Percentiles rank a stretch among this genome's conserved stretches.
Evolutionary conservation across 192 early-diverging fungal genomes (phyloP).

Genomic region (Geosiphon pyriformis): DNA sequence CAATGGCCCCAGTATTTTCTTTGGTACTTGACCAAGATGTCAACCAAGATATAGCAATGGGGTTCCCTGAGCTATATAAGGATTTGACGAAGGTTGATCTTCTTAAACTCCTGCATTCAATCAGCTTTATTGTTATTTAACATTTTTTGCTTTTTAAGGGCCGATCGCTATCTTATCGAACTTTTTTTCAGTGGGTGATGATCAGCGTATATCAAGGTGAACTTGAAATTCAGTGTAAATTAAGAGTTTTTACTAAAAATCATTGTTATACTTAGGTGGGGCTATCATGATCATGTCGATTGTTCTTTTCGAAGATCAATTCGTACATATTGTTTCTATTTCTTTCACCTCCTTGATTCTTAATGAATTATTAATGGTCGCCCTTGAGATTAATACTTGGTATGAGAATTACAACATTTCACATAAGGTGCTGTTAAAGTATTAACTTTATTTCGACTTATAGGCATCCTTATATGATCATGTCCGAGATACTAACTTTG

Average conservation of each 20-base stretch:
- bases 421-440: background rate
- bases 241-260: constrained; percentile 1
- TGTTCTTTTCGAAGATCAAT: constrained; percentile 92
- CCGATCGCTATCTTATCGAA: constrained; percentile 82
- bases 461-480: constrained; percentile 82
- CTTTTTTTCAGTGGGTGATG: constrained; percentile 91
- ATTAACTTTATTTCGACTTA: background rate
- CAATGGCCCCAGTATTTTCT: constrained; percentile 96
- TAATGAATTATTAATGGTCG: constrained; percentile 96
- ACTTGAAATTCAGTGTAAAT: constrained; percentile 34
- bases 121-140: background rate
- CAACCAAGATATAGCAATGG: constrained; percentile 78
- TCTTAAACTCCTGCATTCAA: background rate
- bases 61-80: constrained; percentile 92
- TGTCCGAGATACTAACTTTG: constrained; percentile 76
- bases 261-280: constrained; percentile 48
- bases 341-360: constrained; percentile 91
- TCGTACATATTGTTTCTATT: constrained; percentile 91
- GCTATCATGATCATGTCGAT: constrained; percentile 93
- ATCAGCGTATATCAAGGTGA: constrained; percentile 95
- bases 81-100: constrained; percentile 74
- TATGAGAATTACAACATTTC: constrained; percentile 20
- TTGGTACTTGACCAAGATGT: constrained; percentile 89
- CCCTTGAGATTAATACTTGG: constrained; percentile 91
- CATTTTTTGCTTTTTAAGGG: constrained; percentile 43